phyloP scores from a whole-genome alignment of 2,329 filamentous ascomycete species.

The Penicillium brasilianum region DNA sequence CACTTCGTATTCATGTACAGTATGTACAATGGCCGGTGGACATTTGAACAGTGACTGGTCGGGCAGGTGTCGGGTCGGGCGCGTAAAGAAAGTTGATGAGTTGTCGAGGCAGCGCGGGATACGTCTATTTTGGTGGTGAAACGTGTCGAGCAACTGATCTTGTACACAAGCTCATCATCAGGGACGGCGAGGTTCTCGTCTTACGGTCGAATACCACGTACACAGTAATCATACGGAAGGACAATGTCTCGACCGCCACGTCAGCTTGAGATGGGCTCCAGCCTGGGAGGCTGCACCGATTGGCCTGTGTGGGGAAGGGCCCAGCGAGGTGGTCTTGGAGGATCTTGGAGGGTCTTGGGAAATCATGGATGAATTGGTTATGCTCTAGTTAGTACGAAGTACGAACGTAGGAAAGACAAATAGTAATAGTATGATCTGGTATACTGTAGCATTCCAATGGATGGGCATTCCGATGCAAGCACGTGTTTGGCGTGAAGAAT shows the following conservation, averaged over 20 bases:
- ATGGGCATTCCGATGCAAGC: slow-evolving; percentile 19
- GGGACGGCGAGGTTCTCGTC: not conserved
- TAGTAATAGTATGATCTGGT: not conserved
- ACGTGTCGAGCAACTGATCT: not conserved
- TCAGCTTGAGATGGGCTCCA: slow-evolving; percentile 16
- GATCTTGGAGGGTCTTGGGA: slow-evolving; percentile 14
- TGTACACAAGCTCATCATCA: slow-evolving; percentile 1
- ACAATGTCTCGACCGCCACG: slow-evolving; percentile 13
- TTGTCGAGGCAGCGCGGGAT: not conserved
- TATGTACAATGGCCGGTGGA: too few relatives aligned
- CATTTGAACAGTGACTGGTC: not conserved
- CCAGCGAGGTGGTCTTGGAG: slow-evolving; percentile 2
- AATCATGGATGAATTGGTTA: too few relatives aligned
- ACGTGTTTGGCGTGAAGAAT: slow-evolving; percentile 23
- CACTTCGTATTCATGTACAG: too few relatives aligned
- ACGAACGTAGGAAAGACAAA: too few relatives aligned
- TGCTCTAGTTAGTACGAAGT: too few relatives aligned
- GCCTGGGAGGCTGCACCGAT: slow-evolving; percentile 20
- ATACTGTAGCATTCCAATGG: slow-evolving; percentile 6
- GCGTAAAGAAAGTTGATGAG: not conserved
- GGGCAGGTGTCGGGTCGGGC: slow-evolving; percentile 2
- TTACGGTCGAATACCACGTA: not conserved
- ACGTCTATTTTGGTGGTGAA: not conserved
- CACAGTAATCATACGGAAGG: not conserved
- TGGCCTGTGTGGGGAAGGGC: slow-evolving; percentile 25